phyloP scores from a whole-genome alignment of 768 basidiomycete species.

The Tulasnella sp. region DNA sequence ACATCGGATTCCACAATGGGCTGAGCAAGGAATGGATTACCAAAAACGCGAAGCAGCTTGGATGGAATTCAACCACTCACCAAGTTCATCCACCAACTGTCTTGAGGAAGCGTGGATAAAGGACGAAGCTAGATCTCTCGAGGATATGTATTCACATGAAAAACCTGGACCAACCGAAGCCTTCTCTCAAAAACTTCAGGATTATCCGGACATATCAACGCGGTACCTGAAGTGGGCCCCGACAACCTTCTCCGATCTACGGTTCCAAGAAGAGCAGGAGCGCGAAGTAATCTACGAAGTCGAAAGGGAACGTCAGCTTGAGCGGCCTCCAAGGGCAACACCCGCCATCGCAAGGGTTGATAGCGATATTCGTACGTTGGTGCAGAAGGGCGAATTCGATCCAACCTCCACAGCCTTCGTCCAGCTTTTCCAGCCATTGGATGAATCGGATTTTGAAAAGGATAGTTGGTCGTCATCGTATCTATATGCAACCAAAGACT shows the following conservation, averaged over 20 bases:
- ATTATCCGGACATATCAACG: not conserved
- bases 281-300: conserved; percentile 19
- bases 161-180: not conserved
- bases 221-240: no score
- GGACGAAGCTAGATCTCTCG: conserved; percentile 9
- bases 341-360: conserved; percentile 21
- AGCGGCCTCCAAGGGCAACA: conserved; percentile 14
- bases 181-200: not conserved
- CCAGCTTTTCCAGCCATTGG: conserved; percentile 18
- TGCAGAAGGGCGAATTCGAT: conserved; percentile 24
- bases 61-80: conserved; percentile 22
- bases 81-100: conserved; percentile 17
- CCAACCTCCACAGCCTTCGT: not conserved
- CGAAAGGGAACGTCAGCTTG: not conserved
- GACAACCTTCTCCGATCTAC: not conserved
- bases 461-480: not conserved
- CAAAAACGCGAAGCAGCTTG: conserved; percentile 28
- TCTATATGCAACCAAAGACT: not conserved
- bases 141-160: conserved; percentile 6
- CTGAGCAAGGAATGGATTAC: conserved; percentile 31
- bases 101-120: conserved; percentile 5
- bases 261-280: conserved; percentile 4
- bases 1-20: no score
- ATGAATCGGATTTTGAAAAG: not conserved
- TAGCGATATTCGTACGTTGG: conserved; percentile 22